Evolutionary conservation across 805 yeast genomes (phyloP).

Genomic region (Torulaspora indica): DNA sequence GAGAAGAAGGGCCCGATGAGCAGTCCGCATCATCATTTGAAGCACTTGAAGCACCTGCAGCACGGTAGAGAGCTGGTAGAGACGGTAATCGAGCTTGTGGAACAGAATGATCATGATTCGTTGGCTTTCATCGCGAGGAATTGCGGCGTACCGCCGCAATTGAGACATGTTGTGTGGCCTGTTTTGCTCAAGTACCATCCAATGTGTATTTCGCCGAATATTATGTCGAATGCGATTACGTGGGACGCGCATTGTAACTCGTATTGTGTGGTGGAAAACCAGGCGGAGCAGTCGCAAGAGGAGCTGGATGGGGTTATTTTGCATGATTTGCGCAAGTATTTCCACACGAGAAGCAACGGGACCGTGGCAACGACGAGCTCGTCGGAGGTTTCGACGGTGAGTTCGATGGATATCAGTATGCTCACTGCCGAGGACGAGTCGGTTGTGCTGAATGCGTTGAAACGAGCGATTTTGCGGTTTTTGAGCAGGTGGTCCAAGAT

Average conservation of each 20-base stretch:
- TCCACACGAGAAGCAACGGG: slow-evolving; percentile 33
- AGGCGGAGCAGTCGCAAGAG: slow-evolving; percentile 15
- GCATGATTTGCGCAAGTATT: slow-evolving; percentile 58
- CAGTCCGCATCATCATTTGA: slow-evolving; percentile 26
- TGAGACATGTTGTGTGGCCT: slow-evolving; percentile 83
- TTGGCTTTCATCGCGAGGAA: slow-evolving; percentile 77
- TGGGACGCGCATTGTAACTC: slow-evolving; percentile 22
- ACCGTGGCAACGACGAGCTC: slow-evolving; percentile 6
- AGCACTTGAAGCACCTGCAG: slow-evolving; percentile 29
- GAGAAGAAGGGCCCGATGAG: slow-evolving; percentile 17
- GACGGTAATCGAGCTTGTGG: slow-evolving; percentile 52
- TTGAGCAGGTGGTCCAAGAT: slow-evolving; percentile 72
- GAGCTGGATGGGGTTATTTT: slow-evolving; percentile 40
- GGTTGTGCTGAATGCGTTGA: slow-evolving; percentile 46
- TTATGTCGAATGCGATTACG: slow-evolving; percentile 49
- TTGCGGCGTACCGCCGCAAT: slow-evolving; percentile 77
- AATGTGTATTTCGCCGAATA: slow-evolving; percentile 69
- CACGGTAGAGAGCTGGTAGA: slow-evolving; percentile 36
- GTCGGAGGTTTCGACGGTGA: slow-evolving; percentile 12
- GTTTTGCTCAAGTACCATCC: slow-evolving; percentile 76
- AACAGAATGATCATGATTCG: slow-evolving; percentile 61
- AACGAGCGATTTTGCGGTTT: slow-evolving; percentile 59
- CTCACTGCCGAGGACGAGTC: slow-evolving; percentile 40
- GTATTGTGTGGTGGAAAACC: slow-evolving; percentile 15
- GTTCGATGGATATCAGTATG: slow-evolving; percentile 12